Base-by-base conservation (phyloP, 495 filamentous ascomycete species). In the Aspergillus carlsbadensis region DNA sequence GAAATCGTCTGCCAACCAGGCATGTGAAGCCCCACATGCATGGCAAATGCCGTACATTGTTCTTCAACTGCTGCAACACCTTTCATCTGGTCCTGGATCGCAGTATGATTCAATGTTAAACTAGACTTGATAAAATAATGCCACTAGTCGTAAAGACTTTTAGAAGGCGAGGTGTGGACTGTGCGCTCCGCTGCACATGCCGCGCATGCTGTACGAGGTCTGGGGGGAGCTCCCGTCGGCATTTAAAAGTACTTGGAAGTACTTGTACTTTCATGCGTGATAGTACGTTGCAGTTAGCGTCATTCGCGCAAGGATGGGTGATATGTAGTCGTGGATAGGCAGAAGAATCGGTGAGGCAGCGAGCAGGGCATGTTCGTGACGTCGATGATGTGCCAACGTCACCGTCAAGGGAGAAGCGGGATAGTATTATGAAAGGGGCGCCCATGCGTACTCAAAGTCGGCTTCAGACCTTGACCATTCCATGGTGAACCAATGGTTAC, bases 151-250 rank as follows among this genome's bases (percentile, higher is more conserved):
- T 46, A 33, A n/a, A 20, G 44, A 40, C 35, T 36, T n/a, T 6
- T 20, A 21, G 34, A 43, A 17, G n/a, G n/a, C 15, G 26, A 40
- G 22, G 5, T 50, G 29, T 36, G n/a, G 26, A 43, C 54, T 24
- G 26, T 36, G 45, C 45, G 42, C n/a, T n/a, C n/a, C n/a, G n/a
- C 42, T 15, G 26, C 35, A 41, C 45, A 46, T 29, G 15, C 54
- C 50, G 54, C 54, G 26, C 7, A 41, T 49, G 54, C n/a, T 31
- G 54, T 56, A 43, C 45, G 14, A 57, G 36, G 35, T n/a, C 37
- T 45, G 29, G 40, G 21, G 31, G 11, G 13, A 2, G 40, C 10
- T 48, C 15, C 47, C 34, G 47, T 50, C 21, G 18, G 33, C 33
- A 39, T 24, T 17, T 14, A 37, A 39, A 50, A 24, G 46, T 49